Evolutionary conservation across 2,329 filamentous ascomycete genomes (phyloP), one percentile per base, ranked within the genome.

Genomic region (Aureobasidium sp.): DNA sequence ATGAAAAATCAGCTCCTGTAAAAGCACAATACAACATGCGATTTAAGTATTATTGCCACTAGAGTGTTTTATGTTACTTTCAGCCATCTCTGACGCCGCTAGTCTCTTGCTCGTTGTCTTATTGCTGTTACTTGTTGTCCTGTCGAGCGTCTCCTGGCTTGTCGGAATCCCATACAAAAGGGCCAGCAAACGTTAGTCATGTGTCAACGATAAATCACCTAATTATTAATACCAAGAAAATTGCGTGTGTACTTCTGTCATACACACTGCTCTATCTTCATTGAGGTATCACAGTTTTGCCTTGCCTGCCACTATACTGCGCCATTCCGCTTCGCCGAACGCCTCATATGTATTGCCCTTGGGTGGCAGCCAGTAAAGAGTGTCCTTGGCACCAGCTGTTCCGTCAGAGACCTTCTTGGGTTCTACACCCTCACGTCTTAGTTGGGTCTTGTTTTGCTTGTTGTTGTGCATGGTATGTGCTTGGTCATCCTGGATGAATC

Each of bases 361-460:
- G 8, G 71, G 68, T n/a, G 74, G 75, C 64, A 79, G 69, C 81
- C 81, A 85, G 31, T 80, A 70, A 39, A 84, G 70, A n/a, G 70
- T 72, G 71, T 84, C 79, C 27, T 70, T 70, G 49, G 69, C 69
- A 0, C 76, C 74, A n/a, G 73, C 76, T 11, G 71, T 69, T 9
- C 78, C 79, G 64, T 79, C 77, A 15, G 70, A 75, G 20, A 79
- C 71, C 62, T 77, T 78, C 5, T 70, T 70, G 4, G 83, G 81
- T 70, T 89, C 82, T 15, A 89, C 81, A 0, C 87, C 87, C 65
- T 89, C 86, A 49, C 83, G 82, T 68, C 87, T 80, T 49, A 91
- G 75, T 0, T 85, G 85, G 1, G 86, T 82, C 72, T 92, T 92
- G 70, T 90, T 89, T 74, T 91, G 88, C 75, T 92, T 92, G 71